Conservation (phyloP, 2,329 filamentous ascomycete genomes). For the Eutypa lata region DNA sequence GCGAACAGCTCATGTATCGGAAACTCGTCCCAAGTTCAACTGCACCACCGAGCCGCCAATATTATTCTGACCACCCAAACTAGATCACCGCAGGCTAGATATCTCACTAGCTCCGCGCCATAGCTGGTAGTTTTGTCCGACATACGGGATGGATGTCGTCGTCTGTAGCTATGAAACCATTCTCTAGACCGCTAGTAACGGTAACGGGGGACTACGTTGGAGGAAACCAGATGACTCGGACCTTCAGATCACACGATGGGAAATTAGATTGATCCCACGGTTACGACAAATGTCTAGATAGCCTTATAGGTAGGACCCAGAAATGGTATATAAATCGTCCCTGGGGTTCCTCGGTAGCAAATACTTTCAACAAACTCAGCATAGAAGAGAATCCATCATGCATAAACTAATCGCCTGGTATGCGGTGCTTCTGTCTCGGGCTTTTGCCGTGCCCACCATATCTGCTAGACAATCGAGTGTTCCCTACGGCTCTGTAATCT, state of each 20-base stretch:
- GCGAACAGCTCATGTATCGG: background rate
- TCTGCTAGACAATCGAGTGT: slow-evolving; percentile 4
- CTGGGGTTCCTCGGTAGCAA: background rate
- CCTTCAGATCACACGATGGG: background rate
- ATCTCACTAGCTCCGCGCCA: background rate
- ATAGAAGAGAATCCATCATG: background rate
- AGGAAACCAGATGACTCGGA: background rate
- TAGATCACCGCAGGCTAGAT: background rate
- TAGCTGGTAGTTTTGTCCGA: background rate
- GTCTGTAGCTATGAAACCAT: background rate
- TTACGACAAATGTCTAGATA: no score
- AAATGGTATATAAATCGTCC: background rate
- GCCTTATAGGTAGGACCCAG: no score
- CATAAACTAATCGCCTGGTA: background rate
- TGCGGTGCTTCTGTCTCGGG: background rate
- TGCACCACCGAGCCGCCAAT: background rate
- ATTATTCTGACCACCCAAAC: background rate
- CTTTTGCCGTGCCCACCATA: background rate
- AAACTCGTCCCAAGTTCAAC: background rate
- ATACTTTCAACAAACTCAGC: no score
- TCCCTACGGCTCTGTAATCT: slow-evolving; percentile 7
- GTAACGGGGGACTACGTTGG: background rate
- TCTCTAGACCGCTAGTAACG: background rate
- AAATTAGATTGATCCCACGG: background rate
- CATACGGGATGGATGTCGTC: background rate